phyloP scores from a whole-genome alignment of 139 green algal species.

The Chlamydomonas applanata region DNA sequence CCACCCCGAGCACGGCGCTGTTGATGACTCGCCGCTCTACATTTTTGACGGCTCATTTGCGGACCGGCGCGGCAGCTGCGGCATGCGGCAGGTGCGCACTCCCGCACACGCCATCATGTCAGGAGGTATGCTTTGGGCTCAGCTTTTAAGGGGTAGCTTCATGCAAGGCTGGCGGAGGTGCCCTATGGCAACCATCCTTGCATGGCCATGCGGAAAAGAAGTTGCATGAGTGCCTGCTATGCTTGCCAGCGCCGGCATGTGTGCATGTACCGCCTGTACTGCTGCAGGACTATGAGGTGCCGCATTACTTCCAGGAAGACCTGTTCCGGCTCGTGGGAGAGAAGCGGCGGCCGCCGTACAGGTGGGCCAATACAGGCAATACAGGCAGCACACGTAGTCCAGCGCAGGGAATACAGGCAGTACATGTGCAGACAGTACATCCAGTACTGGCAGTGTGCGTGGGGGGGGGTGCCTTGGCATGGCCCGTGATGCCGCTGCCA shows the following conservation, averaged over 20 bases:
- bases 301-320: conserved; percentile 75
- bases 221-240: no score
- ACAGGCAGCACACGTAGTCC: no score
- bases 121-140: conserved; percentile 15
- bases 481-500: no score
- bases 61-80: conserved; percentile 10
- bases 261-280: conserved; percentile 31
- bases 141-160: neutral
- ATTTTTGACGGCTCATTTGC: conserved; percentile 76
- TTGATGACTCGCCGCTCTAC: conserved; percentile 79
- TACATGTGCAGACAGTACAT: no score
- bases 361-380: conserved; percentile 25
- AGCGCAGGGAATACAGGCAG: no score
- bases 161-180: no score
- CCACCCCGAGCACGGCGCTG: conserved; percentile 42
- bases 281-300: conserved; percentile 64
- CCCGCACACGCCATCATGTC: no score
- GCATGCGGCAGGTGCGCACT: conserved; percentile 3
- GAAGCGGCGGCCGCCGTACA: conserved; percentile 74
- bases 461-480: no score
- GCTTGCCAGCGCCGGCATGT: no score
- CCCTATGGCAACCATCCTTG: no score
- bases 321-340: conserved; percentile 77
- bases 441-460: no score
- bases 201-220: no score